Base-by-base conservation (phyloP, 148 eudicot species). In the Arbutus unedo region DNA sequence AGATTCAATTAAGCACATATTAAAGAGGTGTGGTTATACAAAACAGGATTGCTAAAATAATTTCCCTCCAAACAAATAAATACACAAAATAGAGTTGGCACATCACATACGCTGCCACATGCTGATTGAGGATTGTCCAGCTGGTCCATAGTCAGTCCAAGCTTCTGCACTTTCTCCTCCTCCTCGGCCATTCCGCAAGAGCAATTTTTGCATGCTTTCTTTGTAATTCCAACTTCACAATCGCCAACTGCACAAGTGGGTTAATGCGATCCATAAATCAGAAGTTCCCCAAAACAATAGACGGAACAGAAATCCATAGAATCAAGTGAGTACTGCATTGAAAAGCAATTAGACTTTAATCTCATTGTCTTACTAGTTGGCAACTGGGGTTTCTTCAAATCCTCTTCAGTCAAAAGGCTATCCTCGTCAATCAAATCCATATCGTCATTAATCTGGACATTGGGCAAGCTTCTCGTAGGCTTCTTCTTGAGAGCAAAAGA, bases 171-270 rank as follows among this genome's bases (percentile, higher is more conserved):
- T 85, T 96, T 94, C 84, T 91, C 90, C 84, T 94, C 99, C 82
- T 79, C 97, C 90, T 93, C 99, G 16, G 94, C 99, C 84, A 98
- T 88, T 87, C 99, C 99, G 87, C 99, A 96, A 31, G 87, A 81
- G 80, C 99, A 96, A 79, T 96, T 93, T 90, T 96, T 96, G 92
- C 98, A 96, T 51, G 99, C 99, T 89, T 94, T 94, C 86, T 90
- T 88, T 59, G 95, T 89, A 84, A 82, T 89, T 86, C 90, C 95
- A 85, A 96, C 97, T 89, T 93, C 98, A 85, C 99, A 96, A 85
- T 96, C 98, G 51, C 88, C 93, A 44, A 83, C 92, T 91, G 91
- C 82, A 85, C 8, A 53, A 13, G 43, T 7, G 21, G 38, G 76
- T 41, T 49, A 53, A 76, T 76, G 43, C 3, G 44, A 77, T 54